Evolutionary conservation across 2,329 filamentous ascomycete species (phyloP), one percentile per base, ranked within the genome.

Genomic region (Ceratocystis diversiconidia): DNA sequence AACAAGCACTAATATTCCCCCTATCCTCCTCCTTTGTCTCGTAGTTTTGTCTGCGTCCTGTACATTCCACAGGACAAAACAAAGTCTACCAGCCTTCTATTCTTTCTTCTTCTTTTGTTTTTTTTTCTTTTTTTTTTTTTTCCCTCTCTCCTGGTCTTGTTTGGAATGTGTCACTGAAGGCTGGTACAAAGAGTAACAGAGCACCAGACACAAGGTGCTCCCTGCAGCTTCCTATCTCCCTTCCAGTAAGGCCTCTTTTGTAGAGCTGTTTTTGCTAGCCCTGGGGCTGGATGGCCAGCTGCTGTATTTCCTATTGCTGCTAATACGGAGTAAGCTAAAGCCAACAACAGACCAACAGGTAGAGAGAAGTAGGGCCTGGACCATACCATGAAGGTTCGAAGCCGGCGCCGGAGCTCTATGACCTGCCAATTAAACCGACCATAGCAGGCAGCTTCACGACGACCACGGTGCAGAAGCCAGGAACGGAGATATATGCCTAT

Each of bases 381-480:
- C 36, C 10, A 41, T 12, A 12, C 36, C 36, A 41, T 41, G 8
- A 8, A 41, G 10, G 3, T 12, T 41, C 36, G 8, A 41, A 41
- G 36, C 36, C 36, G 10, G 36, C 8, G 36, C 36, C 36, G 36
- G 36, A 41, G 36, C 36, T 41, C 36, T 41, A 12, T 41, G 36
- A 12, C 36, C 36, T 25, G 25, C 28, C 52, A 59, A 8, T 36
- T 25, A 25, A 25, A 52, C 25, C 3, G 5, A 25, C 19, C 22
- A 15, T 17, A 59, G 17, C 52, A 59, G 52, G 5, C 28, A 59
- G 8, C 52, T 30, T 30, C 52, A 19, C 28, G 28, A 59, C 32
- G 32, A 59, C 12, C 52, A 32, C 52, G 28, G 52, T n/a, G 52
- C 52, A 59, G 52, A 59, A 59, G 28, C 28, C 52, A 59, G 52